Evolutionary conservation across 2,329 filamentous ascomycete species (phyloP), one percentile per base, ranked within the genome.

Genomic region (Colletotrichum limetticola): DNA sequence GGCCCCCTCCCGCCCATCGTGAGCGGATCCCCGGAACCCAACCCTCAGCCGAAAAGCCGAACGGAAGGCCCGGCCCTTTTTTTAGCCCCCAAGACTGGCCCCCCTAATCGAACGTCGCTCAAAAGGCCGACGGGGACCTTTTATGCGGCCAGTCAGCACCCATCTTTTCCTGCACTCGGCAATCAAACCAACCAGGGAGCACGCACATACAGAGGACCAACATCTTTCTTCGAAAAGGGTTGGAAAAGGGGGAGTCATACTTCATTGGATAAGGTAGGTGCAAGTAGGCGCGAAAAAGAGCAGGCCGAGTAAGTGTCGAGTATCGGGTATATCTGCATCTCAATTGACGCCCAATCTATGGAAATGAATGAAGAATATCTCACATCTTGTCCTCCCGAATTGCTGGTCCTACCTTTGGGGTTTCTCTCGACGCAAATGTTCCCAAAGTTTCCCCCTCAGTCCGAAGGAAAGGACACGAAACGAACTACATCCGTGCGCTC

Each of bases 141-240:
- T 11, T 12, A 30, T 24, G 28, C 28, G 69, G 53, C 58, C 64
- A 30, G 57, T 64, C 57, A 32, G 28, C n/a, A 19, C 11, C 26
- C 42, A n/a, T 35, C 49, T 8, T 42, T 30, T 32, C 30, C 53
- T 42, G 5, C 32, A 60, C 69, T 64, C 69, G 59, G 59, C 66
- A 69, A 69, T 69, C 53, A 30, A 64, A 4, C 66, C 69, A 69
- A 72, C 59, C 66, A 72, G 46, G 19, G 42, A 32, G 8, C 30
- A 32, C 8, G 30, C 30, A 32, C 30, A 32, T 9, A 32, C 30
- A 4, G 30, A 46, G 42, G 19, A 46, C 42, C 42, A n/a, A 4
- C 42, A 7, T 42, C 19, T 46, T 6, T 46, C 19, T 46, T n/a
- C 19, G 14, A 8, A n/a, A 46, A 7, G 16, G 42, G 42, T 19